Conservation (phyloP, 257 asterid species). For the Parsonsia alboflavescens region DNA sequence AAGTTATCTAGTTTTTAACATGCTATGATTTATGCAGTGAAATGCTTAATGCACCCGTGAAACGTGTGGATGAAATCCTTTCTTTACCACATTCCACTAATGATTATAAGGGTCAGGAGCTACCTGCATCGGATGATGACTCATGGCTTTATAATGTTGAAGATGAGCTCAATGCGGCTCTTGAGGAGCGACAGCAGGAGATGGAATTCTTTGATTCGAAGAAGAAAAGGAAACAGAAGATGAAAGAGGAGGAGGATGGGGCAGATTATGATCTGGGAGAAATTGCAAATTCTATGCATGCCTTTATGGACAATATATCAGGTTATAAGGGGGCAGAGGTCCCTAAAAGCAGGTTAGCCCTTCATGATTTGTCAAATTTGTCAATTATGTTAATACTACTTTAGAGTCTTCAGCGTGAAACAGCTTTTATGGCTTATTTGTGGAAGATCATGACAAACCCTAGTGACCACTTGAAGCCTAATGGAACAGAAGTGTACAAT, state of each 20-base stretch:
- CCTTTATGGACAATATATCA: constrained; percentile 62
- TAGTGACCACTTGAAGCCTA: neutral
- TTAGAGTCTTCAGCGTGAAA: neutral
- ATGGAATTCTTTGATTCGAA: constrained; percentile 61
- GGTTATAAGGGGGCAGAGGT: constrained; percentile 92
- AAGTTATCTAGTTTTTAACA: neutral
- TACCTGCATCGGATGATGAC: constrained; percentile 88
- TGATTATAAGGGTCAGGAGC: constrained; percentile 55
- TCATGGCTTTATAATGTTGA: constrained; percentile 93
- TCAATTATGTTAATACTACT: neutral
- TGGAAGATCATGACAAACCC: no score
- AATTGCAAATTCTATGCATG: constrained; percentile 82
- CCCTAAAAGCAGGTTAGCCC: constrained; percentile 60
- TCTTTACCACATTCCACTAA: constrained; percentile 59
- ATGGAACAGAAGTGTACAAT: neutral
- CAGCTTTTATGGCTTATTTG: neutral
- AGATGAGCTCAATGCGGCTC: constrained; percentile 77
- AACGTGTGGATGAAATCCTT: constrained; percentile 76
- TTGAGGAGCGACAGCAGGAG: constrained; percentile 86
- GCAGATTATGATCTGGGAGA: constrained; percentile 67
- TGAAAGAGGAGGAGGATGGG: constrained; percentile 49
- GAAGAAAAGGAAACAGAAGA: constrained; percentile 52
- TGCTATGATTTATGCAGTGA: constrained; percentile 46
- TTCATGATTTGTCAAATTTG: neutral
- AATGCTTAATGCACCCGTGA: constrained; percentile 66